Conservation (phyloP, 768 basidiomycete genomes). For the Trametes villosa region DNA sequence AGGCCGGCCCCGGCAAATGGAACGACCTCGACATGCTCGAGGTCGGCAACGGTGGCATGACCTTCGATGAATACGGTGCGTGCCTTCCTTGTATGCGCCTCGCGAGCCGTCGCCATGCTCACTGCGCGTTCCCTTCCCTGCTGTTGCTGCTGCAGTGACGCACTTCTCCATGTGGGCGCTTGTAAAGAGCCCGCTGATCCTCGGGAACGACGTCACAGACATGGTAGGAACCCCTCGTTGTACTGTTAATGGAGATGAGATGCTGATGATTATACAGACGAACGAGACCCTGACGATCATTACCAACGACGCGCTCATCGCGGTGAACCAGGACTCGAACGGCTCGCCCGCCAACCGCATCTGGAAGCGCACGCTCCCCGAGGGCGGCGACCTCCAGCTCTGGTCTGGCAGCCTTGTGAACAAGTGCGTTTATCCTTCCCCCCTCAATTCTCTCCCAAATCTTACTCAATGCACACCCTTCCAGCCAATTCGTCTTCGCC, state of each 20-base stretch:
- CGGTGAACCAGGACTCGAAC: slow-evolving; percentile 38
- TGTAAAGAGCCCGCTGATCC: slow-evolving; percentile 46
- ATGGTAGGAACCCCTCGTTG: slow-evolving; percentile 36
- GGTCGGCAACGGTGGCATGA: slow-evolving; percentile 45
- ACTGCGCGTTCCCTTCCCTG: neutral
- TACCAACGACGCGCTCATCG: slow-evolving; percentile 43
- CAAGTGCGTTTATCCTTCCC: slow-evolving; percentile 29
- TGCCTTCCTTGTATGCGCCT: neutral
- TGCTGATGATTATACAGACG: slow-evolving; percentile 25
- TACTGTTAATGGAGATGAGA: neutral
- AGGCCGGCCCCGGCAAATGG: slow-evolving; percentile 40
- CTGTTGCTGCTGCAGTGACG: slow-evolving; percentile 34
- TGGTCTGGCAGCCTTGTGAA: slow-evolving; percentile 40
- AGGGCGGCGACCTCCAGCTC: slow-evolving; percentile 37
- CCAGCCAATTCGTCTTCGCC: slow-evolving; percentile 38
- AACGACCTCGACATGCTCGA: slow-evolving; percentile 47
- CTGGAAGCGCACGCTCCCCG: slow-evolving; percentile 36
- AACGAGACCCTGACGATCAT: slow-evolving; percentile 43
- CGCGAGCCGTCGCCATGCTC: neutral
- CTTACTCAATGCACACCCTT: neutral
- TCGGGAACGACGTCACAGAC: slow-evolving; percentile 44
- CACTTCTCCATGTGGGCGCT: slow-evolving; percentile 49
- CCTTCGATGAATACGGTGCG: slow-evolving; percentile 44
- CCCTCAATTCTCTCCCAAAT: neutral
- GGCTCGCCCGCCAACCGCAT: slow-evolving; percentile 38